These are phyloP conservation scores for Teunomyces cretensis DNA, from an alignment of 805 yeast genomes.

Conservation along the genomic window DNA sequence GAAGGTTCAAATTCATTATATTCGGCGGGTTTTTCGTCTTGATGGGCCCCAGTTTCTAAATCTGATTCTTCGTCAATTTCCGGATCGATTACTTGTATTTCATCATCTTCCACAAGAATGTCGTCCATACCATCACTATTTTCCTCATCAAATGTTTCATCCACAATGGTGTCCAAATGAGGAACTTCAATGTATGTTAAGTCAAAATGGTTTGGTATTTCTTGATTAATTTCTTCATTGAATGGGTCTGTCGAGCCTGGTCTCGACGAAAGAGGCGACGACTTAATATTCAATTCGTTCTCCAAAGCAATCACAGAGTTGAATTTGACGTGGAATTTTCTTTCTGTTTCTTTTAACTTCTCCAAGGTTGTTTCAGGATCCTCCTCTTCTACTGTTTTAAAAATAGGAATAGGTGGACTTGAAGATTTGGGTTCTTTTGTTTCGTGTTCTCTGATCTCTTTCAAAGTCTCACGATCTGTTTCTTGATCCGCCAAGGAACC, in stretches of 20 bases:
- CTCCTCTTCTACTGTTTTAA: conserved; percentile 27
- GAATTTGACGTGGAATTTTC: conserved; percentile 23
- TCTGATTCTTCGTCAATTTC: background rate
- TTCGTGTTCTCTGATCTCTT: conserved; percentile 5
- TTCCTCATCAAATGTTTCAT: background rate
- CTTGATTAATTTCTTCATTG: conserved; percentile 6
- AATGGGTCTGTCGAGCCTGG: conserved; percentile 6
- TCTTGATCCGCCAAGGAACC: conserved; percentile 20
- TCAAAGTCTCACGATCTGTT: conserved; percentile 7
- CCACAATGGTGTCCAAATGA: conserved; percentile 1
- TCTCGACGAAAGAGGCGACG: conserved; percentile 3
- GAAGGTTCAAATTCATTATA: background rate
- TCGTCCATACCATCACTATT: background rate
- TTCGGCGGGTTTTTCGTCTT: background rate
- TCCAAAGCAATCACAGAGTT: conserved; percentile 21
- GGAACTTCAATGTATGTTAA: conserved; percentile 1
- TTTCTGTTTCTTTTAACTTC: conserved; percentile 23
- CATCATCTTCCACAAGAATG: background rate
- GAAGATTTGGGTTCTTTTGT: conserved; percentile 12
- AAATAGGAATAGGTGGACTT: conserved; percentile 18
- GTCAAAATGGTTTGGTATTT: conserved; percentile 16
- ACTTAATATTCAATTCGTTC: conserved; percentile 10
- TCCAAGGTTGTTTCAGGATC: conserved; percentile 21
- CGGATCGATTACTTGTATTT: background rate
- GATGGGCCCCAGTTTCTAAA: background rate